Percentiles rank a stretch among this genome's conserved stretches.
Conservation (phyloP, 106 monocot genomes). For the Platanthera guangdongensis region DNA sequence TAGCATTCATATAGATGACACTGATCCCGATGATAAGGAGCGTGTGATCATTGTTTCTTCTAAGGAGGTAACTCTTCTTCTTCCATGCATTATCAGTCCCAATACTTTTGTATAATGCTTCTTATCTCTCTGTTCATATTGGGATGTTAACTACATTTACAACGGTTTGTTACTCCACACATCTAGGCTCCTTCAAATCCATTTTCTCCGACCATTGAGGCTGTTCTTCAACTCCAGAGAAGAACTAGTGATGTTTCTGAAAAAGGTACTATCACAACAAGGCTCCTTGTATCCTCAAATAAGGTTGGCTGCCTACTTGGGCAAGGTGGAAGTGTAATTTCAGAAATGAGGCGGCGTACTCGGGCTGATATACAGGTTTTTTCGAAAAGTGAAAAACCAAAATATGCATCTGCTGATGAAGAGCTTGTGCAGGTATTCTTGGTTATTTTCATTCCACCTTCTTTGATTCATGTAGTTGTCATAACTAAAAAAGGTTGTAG, state of each 20-base stretch:
- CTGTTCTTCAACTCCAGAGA: constrained; percentile 51
- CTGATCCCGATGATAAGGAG: constrained; percentile 36
- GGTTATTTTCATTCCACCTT: not conserved
- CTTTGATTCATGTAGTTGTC: not conserved
- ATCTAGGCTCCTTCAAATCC: constrained; percentile 43
- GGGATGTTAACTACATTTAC: not conserved
- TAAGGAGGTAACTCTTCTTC: constrained; percentile 39
- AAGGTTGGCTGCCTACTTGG: constrained; percentile 77
- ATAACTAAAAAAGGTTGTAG: not conserved
- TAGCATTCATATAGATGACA: constrained; percentile 51
- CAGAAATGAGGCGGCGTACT: constrained; percentile 68
- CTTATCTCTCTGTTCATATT: not conserved
- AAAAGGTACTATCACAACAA: constrained; percentile 43
- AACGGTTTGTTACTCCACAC: not conserved
- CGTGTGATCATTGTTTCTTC: constrained; percentile 47
- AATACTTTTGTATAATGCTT: not conserved
- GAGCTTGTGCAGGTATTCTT: constrained; percentile 65
- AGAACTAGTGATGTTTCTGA: constrained; percentile 33
- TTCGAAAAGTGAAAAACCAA: constrained; percentile 52
- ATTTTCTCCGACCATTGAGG: constrained; percentile 58
- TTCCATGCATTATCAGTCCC: not conserved
- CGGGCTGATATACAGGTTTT: constrained; percentile 59
- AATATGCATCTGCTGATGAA: constrained; percentile 53
- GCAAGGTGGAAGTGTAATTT: constrained; percentile 62
- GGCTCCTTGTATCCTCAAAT: constrained; percentile 59